Evolutionary conservation across 2,329 filamentous ascomycete species (phyloP), one percentile per base, ranked within the genome.

Genomic region (Neopestalotiopsis rosae): DNA sequence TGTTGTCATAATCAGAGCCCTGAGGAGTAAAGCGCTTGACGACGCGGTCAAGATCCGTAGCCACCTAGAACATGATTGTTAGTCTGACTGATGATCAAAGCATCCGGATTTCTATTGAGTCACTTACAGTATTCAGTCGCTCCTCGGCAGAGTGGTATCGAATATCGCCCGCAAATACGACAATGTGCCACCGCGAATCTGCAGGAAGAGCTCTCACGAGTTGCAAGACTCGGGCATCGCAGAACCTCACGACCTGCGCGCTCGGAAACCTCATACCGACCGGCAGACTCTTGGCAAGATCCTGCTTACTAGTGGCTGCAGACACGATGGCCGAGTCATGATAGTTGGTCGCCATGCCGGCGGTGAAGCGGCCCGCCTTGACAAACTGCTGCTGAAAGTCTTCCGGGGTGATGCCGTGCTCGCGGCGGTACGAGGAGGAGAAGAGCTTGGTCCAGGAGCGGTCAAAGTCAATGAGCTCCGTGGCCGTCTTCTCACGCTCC

Each of bases 401-500:
- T 2, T 85, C 82, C 0, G 81, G 77, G 7, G 84, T 81, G 2
- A 81, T 80, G 14, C 82, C 77, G 12, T 84, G 76, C 1, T 78
- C 75, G 28, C 71, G 70, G 2, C 77, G 73, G 40, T 78, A 77
- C 38, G 83, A 81, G 0, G 83, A 81, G 1, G 82, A 86, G 73
- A 90, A 90, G 34, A 88, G 77, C 70, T 83, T 83, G 0, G 86
- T 83, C 72, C 86, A 87, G 65, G 83, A 81, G 1, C 85, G 83
- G 72, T 91, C 89, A 69, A 91, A 91, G 4, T 87, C 84, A 69
- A 91, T 90, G 13, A 92, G 79, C 67, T 90, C 87, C 0, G 80
- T 81, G 10, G 87, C 87, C 1, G 85, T 85, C 74, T 83, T 81
- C 71, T 85, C 81, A 1, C 87, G 80, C 74, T 90, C 87, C 2